phyloP scores from a whole-genome alignment of 1,284 basidiomycete genomes.

The Fomitopsis betulina region DNA sequence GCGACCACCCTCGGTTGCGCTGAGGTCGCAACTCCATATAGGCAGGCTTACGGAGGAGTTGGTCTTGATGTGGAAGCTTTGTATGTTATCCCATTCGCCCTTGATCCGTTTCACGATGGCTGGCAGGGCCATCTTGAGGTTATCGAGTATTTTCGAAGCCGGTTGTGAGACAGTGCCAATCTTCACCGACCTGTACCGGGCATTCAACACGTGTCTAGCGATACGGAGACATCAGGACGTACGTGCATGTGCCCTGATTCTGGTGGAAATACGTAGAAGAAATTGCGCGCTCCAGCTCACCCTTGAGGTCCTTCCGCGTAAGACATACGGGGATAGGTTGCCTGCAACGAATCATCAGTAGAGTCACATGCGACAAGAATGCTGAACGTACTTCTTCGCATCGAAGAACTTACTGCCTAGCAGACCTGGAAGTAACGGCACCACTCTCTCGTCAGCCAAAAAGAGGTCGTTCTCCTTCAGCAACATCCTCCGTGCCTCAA shows the following conservation, averaged over 20 bases:
- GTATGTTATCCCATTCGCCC: conserved; percentile 90
- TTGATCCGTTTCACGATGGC: conserved; percentile 68
- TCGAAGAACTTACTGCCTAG: conserved; percentile 91
- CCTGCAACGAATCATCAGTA: conserved; percentile 37
- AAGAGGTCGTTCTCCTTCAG: conserved; percentile 90
- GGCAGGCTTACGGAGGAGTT: conserved; percentile 82
- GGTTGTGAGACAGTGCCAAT: conserved; percentile 76
- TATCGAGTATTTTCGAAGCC: conserved; percentile 71
- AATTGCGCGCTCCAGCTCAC: conserved; percentile 87
- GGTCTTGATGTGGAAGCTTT: conserved; percentile 90
- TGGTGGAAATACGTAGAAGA: conserved; percentile 93
- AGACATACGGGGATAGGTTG: conserved; percentile 92
- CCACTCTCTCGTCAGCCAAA: conserved; percentile 87
- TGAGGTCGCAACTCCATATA: conserved; percentile 81
- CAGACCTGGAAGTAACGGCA: conserved; percentile 83
- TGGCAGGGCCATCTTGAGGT: conserved; percentile 79
- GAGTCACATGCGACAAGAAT: not conserved
- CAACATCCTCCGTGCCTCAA: conserved; percentile 82
- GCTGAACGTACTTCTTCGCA: conserved; percentile 78
- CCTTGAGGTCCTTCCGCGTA: conserved; percentile 82
- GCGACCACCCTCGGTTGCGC: conserved; percentile 53
- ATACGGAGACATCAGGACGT: conserved; percentile 29
- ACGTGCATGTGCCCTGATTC: conserved; percentile 90
- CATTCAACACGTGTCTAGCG: not conserved
- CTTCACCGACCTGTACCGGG: conserved; percentile 76